Base-by-base conservation (phyloP, 2,329 filamentous ascomycete genomes). In the Teratosphaeria zuluensis region DNA sequence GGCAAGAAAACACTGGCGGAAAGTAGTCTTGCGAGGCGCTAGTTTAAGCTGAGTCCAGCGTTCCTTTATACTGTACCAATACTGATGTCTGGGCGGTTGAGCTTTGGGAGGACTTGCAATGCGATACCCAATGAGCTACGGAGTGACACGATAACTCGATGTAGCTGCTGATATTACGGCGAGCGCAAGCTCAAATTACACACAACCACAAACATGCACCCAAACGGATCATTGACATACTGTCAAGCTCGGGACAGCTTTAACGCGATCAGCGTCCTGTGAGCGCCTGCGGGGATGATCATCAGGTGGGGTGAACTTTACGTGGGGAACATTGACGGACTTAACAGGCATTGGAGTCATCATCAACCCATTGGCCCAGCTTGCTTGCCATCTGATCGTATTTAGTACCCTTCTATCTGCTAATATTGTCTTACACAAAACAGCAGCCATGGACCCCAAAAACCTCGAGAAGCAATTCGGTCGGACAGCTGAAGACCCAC, bases 401-500 rank as follows among this genome's bases (percentile, higher is more conserved):
- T 42, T 42, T 11, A 14, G 16, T 16, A 14, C 35, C 4, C 35
- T 42, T 3, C 35, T 42, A 12, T 3, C 35, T 42, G 1, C 14
- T 42, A 5, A 42, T 42, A 14, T 16, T 42, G 4, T 38, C 33
- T 16, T 3, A 16, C 33, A 28, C 33, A 9, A 11, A 16, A 38
- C 33, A 46, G 42, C 42, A 48, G 16, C 42, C 5, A 48, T 48
- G 73, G 74, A 74, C 57, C 68, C 67, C 14, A 62, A 64, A 24
- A 74, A 74, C 59, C 63, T 64, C 35, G 64, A 71, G 32, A 71
- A 73, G 59, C 69, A 75, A 58, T 64, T 62, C 51, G 68, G 72
- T 55, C 62, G 56, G 51, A 67, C 71, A 35, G 69, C 74, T 35
- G 73, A 76, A 63, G 77, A 78, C 59, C 70, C 78, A 46, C 77